Conservation (phyloP, 2,329 filamentous ascomycete species). For the Periglandula ipomoeae region DNA sequence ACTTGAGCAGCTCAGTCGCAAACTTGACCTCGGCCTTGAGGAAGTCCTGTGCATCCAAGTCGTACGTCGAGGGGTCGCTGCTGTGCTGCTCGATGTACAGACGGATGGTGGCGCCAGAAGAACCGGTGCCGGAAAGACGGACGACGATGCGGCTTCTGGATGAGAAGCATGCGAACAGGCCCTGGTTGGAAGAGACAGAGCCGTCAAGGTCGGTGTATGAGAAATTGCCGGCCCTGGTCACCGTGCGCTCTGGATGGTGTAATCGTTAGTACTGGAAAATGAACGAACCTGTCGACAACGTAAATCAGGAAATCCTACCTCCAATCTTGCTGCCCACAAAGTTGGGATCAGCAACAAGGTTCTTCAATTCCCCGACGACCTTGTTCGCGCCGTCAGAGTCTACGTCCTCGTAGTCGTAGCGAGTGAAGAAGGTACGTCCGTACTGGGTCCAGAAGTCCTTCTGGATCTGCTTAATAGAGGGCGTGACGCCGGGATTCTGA, state of each 20-base stretch:
- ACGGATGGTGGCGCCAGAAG: constrained; percentile 90
- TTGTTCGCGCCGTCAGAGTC: constrained; percentile 86
- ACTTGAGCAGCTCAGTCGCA: constrained; percentile 75
- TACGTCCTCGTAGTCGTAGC: constrained; percentile 96
- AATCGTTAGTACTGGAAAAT: constrained; percentile 4
- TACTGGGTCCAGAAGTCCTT: constrained; percentile 95
- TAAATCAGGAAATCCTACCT: constrained; percentile 33
- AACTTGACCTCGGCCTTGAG: constrained; percentile 82
- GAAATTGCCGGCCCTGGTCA: constrained; percentile 88
- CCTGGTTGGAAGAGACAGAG: constrained; percentile 91
- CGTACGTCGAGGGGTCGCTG: constrained; percentile 67
- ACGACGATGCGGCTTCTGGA: constrained; percentile 94
- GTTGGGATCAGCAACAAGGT: constrained; percentile 60
- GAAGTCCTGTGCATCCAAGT: constrained; percentile 83
- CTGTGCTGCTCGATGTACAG: constrained; percentile 97
- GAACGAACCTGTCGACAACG: too few relatives aligned
- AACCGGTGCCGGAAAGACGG: constrained; percentile 88
- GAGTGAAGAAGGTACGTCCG: constrained; percentile 96
- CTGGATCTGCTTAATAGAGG: constrained; percentile 93
- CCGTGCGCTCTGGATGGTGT: constrained; percentile 53
- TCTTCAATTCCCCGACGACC: constrained; percentile 72
- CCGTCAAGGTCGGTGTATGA: constrained; percentile 98
- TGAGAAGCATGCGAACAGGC: constrained; percentile 87
- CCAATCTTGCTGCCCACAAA: constrained; percentile 79
- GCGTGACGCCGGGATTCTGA: constrained; percentile 66